Percentiles rank a stretch among this genome's conserved stretches.
phyloP scores from a whole-genome alignment of 371 early-diverging fungal species.

The Lichtheimia hyalospora region DNA sequence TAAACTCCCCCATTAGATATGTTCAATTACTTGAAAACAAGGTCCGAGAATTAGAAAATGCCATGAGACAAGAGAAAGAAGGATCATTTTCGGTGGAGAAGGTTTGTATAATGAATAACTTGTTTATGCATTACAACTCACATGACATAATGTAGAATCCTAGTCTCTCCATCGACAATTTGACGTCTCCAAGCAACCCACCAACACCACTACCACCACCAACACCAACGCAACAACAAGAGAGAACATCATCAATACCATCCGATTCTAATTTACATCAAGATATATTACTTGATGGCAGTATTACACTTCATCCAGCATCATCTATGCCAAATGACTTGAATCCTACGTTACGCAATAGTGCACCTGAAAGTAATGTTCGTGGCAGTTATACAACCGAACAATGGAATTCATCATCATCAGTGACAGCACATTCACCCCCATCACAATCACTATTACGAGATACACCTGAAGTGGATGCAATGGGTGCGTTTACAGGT shows the following conservation, averaged over 20 bases:
- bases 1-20: too few relatives aligned
- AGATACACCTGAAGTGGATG: slow-evolving; percentile 15
- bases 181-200: slow-evolving; percentile 5
- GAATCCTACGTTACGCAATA: neutral
- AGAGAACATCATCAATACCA: neutral
- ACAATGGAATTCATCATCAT: neutral
- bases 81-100: neutral
- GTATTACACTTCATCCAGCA: neutral
- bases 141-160: neutral
- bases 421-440: neutral
- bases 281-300: neutral
- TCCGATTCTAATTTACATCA: neutral
- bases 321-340: neutral
- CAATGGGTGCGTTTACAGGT: slow-evolving; percentile 24
- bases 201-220: too few relatives aligned
- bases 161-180: slow-evolving; percentile 2
- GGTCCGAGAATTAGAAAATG: slow-evolving; percentile 21
- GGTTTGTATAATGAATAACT: too few relatives aligned
- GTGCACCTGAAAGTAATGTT: slow-evolving; percentile 8
- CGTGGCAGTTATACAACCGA: neutral
- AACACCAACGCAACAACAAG: too few relatives aligned
- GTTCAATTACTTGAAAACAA: slow-evolving; percentile 25
- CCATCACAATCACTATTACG: neutral
- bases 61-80: slow-evolving; percentile 11
- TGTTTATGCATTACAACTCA: too few relatives aligned